Evolutionary conservation across 148 eudicot genomes (phyloP), one percentile per base, ranked within the genome.

Genomic region (Spergularia marina): DNA sequence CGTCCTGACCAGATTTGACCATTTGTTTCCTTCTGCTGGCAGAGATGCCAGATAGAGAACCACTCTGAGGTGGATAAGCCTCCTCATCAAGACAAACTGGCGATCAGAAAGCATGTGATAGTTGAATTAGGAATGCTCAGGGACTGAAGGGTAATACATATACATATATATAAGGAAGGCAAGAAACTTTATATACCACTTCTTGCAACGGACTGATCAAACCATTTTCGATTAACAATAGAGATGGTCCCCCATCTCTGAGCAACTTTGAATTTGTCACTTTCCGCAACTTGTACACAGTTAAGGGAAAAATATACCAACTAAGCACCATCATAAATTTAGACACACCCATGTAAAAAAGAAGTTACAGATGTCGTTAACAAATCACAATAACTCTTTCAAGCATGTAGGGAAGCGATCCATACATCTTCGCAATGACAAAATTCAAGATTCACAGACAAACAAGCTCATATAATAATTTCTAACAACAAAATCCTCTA

Each of bases 201-300:
- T 82, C 85, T 88, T 74, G 90, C 87, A 83, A 96, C 84, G 71
- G 98, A 96, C 78, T 91, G 99, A 66, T 92, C 90, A 80, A 89
- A 87, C 99, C 99, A 96, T 82, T 91, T 90, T 76, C 86, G 84
- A 44, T 83, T 84, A 60, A 96, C 93, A 64, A 87, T 83, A 83
- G 73, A 71, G 75, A 92, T 87, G 81, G 73, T 83, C 61, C 98
- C 93, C 99, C 99, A 96, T 82, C 83, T 87, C 76, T 76, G 82
- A 61, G 99, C 99, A 76, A 92, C 99, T 85, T 87, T 92, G 78
- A 79, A 96, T 84, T 96, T 96, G 85, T 96, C 99, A 85, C 99
- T 94, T 89, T 96, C 94, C 64, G 99, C 83, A 83, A 90, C 93
- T 80, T 96, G 83, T 72, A 77, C 70, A 82, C 23, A 75, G 92